Percentiles rank a stretch among this genome's conserved stretches.
phyloP scores from a whole-genome alignment of 2,329 filamentous ascomycete species.

The Calonectria pseudoturangicola region DNA sequence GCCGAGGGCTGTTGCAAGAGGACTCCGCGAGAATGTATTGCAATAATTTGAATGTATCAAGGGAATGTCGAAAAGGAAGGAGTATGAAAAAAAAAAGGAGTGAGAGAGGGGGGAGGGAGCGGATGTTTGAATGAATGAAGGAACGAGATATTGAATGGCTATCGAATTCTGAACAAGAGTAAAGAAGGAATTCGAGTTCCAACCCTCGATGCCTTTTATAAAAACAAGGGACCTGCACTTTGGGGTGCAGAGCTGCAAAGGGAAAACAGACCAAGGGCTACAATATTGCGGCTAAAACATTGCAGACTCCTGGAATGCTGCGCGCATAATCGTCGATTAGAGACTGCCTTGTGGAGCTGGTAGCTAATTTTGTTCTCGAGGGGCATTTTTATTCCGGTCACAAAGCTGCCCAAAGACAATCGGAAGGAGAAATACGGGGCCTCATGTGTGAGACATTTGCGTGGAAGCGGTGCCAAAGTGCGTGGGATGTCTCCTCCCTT shows the following conservation, averaged over 20 bases:
- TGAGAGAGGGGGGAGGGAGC: background rate
- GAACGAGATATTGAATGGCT: background rate
- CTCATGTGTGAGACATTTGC: slow-evolving; percentile 13
- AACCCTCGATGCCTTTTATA: slow-evolving; percentile 25
- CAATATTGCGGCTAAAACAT: slow-evolving; percentile 37
- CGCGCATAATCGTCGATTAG: slow-evolving; percentile 33
- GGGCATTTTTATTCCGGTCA: background rate
- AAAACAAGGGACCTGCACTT: slow-evolving; percentile 15
- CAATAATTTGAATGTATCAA: background rate
- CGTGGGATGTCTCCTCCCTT: slow-evolving; percentile 11
- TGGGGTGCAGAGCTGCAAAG: background rate
- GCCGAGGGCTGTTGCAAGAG: background rate
- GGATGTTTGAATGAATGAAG: slow-evolving; percentile 12
- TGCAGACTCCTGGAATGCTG: slow-evolving; percentile 36
- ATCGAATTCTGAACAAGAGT: background rate
- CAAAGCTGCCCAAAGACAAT: slow-evolving; percentile 18
- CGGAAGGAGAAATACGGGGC: slow-evolving; percentile 24
- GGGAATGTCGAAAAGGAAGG: background rate
- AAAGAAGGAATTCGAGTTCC: background rate
- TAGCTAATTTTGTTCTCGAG: slow-evolving; percentile 22
- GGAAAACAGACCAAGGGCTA: slow-evolving; percentile 25
- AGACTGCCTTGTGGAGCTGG: slow-evolving; percentile 15
- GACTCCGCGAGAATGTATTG: background rate
- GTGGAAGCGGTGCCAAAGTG: slow-evolving; percentile 16
- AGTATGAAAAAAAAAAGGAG: background rate